phyloP scores from a whole-genome alignment of 805 yeast species.

The Suhomyces vadensis region DNA sequence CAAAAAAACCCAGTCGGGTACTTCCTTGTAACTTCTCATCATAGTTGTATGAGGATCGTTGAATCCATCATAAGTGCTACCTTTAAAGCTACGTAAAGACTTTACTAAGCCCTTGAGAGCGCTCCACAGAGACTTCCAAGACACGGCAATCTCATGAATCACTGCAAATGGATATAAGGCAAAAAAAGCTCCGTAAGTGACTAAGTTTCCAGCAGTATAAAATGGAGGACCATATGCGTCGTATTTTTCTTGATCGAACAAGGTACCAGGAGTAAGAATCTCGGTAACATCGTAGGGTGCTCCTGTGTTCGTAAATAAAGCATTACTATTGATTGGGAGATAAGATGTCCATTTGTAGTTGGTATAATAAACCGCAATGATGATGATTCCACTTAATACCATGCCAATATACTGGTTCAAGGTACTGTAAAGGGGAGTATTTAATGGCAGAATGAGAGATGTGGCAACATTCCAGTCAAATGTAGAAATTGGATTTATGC shows the following conservation, averaged over 20 bases:
- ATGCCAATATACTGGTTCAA: constrained; percentile 23
- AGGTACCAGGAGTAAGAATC: background rate
- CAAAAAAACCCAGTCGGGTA: constrained; percentile 36
- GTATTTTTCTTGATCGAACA: constrained; percentile 24
- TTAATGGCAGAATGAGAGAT: too few relatives aligned
- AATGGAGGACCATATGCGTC: constrained; percentile 30
- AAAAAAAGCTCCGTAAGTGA: constrained; percentile 28
- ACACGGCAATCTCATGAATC: constrained; percentile 8
- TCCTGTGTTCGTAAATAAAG: constrained; percentile 27
- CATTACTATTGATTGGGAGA: constrained; percentile 25
- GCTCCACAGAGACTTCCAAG: constrained; percentile 4
- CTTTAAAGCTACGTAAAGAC: constrained; percentile 6
- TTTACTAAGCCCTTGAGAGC: constrained; percentile 5
- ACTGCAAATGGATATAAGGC: constrained; percentile 28
- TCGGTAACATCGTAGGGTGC: constrained; percentile 16
- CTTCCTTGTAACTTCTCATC: constrained; percentile 37
- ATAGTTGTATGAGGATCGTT: constrained; percentile 30
- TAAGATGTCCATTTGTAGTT: constrained; percentile 31
- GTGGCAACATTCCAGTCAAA: constrained; percentile 52
- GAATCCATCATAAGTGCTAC: constrained; percentile 15
- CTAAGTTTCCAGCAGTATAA: constrained; percentile 30
- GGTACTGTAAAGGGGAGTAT: constrained; percentile 24
- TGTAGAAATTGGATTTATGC: constrained; percentile 53
- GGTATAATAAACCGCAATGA: constrained; percentile 26
- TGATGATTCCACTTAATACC: constrained; percentile 20